Conservation (phyloP, 2,329 filamentous ascomycete genomes). For the Stachybotrys elegans region DNA sequence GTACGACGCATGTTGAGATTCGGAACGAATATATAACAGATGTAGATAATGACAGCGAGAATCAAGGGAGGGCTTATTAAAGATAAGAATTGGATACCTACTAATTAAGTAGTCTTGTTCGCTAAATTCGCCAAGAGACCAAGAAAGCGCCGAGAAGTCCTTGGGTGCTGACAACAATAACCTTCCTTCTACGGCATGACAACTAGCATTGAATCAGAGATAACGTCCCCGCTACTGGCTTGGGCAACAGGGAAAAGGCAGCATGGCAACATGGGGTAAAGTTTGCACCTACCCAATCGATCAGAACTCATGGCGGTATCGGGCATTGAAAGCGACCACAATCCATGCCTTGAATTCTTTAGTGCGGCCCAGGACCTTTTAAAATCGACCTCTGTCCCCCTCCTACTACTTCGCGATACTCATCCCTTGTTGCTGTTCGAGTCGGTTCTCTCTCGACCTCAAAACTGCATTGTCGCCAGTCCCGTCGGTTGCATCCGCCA, state of each 20-base stretch:
- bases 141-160: not conserved
- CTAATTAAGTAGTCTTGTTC: too few species aligned
- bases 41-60: too few species aligned
- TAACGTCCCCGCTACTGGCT: not conserved
- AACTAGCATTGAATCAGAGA: too few species aligned
- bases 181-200: constrained; percentile 1
- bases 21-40: too few species aligned
- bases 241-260: not conserved
- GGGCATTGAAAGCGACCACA: not conserved
- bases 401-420: not conserved
- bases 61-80: too few species aligned
- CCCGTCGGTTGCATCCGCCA: not conserved
- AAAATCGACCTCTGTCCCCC: not conserved
- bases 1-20: too few species aligned
- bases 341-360: not conserved
- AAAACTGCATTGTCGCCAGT: not conserved
- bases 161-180: not conserved
- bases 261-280: not conserved
- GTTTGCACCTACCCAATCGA: constrained; percentile 2
- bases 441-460: not conserved
- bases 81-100: too few species aligned
- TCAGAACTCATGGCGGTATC: not conserved
- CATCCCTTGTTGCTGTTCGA: not conserved
- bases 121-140: constrained; percentile 1
- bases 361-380: not conserved